Base-by-base conservation (phyloP, 306 rosid species). In the Corylus avellana region DNA sequence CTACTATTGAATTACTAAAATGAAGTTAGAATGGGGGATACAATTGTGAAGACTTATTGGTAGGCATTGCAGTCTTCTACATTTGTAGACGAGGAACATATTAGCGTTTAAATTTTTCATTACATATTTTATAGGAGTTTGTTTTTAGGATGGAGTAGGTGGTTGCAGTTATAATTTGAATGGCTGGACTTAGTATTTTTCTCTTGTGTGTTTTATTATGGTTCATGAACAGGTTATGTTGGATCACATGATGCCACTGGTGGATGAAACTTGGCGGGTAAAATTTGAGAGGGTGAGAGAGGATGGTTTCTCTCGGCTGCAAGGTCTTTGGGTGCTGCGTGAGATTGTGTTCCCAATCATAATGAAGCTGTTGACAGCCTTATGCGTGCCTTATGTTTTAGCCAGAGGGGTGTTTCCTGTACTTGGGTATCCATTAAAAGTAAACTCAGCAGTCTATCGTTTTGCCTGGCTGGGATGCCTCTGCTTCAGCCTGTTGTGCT, bases 401-500 rank as follows among this genome's bases (percentile, higher is more conserved):
- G 94, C 99, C 76, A 87, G 93, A 89, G 99, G 99, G 27, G 88
- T 96, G 69, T 96, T 96, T 79, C 99, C 99, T 0, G 97, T 81
- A 66, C 88, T 96, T 4, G 99, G 99, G 35, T 96, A 96, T 87
- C 99, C 99, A 4, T 85, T 96, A 84, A 90, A 93, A 29, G 91
- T 96, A 56, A 96, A 96, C 82, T 96, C 99, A 16, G 99, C 99
- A 25, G 99, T 96, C 35, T 96, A 96, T 49, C 91, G 99, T 57
- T 96, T 91, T 80, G 99, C 99, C 81, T 96, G 99, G 98, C 74
- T 93, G 73, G 99, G 99, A 74, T 96, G 99, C 88, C 96, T 96
- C 75, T 85, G 85, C 70, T 85, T 93, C 80, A 91, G 99, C 88
- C 70, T 90, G 67, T 53, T 96, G 78, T 96, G 86, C 89, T 96